A percentile compares a stretch with the other conserved stretches of the same genome.
phyloP scores from a whole-genome alignment of 1,284 basidiomycete species.

The Athelia psychrophila region DNA sequence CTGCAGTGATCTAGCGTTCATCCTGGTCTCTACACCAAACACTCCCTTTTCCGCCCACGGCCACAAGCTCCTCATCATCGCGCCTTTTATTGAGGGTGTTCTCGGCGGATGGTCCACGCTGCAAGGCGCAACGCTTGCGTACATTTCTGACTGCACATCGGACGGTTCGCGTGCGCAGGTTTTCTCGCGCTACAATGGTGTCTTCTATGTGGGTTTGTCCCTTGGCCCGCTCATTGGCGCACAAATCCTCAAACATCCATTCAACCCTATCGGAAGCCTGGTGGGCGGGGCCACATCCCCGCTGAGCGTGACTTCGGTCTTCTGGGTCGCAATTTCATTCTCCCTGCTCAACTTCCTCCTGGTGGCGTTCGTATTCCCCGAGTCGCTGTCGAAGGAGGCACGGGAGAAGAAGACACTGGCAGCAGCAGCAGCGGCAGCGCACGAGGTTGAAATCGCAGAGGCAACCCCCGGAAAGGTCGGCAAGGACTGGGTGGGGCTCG shows the following conservation, averaged over 20 bases:
- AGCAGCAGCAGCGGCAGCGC: constrained; percentile 8
- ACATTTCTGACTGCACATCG: constrained; percentile 84
- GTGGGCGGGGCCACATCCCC: not conserved
- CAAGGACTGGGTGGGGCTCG: constrained; percentile 10
- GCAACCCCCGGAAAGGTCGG: not conserved
- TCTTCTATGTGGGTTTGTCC: constrained; percentile 70
- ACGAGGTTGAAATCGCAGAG: constrained; percentile 3
- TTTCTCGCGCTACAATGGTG: constrained; percentile 79
- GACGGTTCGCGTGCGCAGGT: constrained; percentile 78
- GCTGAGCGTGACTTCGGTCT: constrained; percentile 29
- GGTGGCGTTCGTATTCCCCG: not conserved
- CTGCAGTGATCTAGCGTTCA: constrained; percentile 72
- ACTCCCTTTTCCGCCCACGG: constrained; percentile 62
- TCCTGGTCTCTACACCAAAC: constrained; percentile 72
- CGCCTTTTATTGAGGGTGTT: constrained; percentile 79
- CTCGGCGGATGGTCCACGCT: constrained; percentile 87
- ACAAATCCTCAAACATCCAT: constrained; percentile 53
- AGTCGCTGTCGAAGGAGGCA: constrained; percentile 47
- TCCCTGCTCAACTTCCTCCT: not conserved
- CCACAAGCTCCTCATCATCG: constrained; percentile 75
- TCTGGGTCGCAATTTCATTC: not conserved
- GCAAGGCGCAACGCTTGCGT: constrained; percentile 78
- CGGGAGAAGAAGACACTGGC: constrained; percentile 19
- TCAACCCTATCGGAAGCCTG: too few relatives aligned
- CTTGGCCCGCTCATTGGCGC: constrained; percentile 74